phyloP scores from a whole-genome alignment of 176 grass and related monocot genomes.

The Pharus latifolius region DNA sequence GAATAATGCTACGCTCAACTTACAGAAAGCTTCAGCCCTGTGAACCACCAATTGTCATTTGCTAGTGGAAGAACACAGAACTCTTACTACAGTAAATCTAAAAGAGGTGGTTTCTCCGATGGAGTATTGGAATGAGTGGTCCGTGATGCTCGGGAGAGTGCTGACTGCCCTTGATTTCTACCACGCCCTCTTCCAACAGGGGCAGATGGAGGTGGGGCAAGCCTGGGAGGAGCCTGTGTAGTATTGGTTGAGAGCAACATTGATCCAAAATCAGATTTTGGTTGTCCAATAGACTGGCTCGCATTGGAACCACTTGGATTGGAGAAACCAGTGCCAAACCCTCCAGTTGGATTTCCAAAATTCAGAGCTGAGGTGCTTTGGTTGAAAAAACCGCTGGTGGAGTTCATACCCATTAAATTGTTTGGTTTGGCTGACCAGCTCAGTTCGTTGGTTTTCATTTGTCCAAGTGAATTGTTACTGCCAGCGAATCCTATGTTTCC shows the following conservation, averaged over 20 bases:
- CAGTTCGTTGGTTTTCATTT: slow-evolving; percentile 40
- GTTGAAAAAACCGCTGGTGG: slow-evolving; percentile 29
- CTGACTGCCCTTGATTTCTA: slow-evolving; percentile 79
- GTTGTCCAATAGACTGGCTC: slow-evolving; percentile 29
- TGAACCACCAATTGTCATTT: not conserved
- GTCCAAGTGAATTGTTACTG: slow-evolving; percentile 32
- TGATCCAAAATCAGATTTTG: slow-evolving; percentile 46
- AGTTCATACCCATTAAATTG: slow-evolving; percentile 37
- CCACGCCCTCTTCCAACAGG: slow-evolving; percentile 83
- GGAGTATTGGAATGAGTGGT: slow-evolving; percentile 38
- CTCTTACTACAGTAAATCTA: slow-evolving; percentile 73
- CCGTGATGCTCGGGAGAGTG: slow-evolving; percentile 54
- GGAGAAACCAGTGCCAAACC: slow-evolving; percentile 2
- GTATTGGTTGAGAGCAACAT: slow-evolving; percentile 20
- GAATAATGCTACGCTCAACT: not conserved
- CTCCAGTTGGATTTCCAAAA: slow-evolving; percentile 46
- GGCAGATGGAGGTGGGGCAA: slow-evolving; percentile 77
- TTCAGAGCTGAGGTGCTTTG: slow-evolving; percentile 29
- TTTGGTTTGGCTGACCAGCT: slow-evolving; percentile 31
- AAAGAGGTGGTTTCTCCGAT: slow-evolving; percentile 52
- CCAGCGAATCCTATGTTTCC: slow-evolving; percentile 29
- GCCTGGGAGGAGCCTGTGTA: slow-evolving; percentile 34
- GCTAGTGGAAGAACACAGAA: not conserved
- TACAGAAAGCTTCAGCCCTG: slow-evolving; percentile 3
- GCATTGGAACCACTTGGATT: slow-evolving; percentile 25